Conservation (phyloP, 768 basidiomycete genomes). For the Russula ochroleuca region DNA sequence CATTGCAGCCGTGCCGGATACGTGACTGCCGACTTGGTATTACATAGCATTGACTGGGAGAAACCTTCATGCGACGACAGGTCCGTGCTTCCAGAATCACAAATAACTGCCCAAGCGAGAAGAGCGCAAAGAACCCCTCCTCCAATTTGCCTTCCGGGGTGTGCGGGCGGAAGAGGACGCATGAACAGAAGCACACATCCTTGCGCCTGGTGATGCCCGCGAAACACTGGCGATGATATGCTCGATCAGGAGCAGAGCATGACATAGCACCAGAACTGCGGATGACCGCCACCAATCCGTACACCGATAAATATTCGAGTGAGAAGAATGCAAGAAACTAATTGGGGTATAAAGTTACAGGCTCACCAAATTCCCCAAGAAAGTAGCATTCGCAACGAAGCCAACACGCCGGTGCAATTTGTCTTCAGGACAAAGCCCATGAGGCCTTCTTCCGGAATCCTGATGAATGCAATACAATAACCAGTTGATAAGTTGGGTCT, state of each 20-base stretch:
- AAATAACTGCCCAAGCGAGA: not conserved
- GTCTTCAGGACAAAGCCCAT: not conserved
- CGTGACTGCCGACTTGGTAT: not conserved
- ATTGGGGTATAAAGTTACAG: slow-evolving; percentile 1
- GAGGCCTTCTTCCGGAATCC: not conserved
- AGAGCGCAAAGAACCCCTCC: slow-evolving; percentile 12
- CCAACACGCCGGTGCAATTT: not conserved
- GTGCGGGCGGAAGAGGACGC: not conserved
- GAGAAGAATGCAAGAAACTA: not conserved
- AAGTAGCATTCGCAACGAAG: not conserved
- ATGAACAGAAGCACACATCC: not conserved
- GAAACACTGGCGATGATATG: slow-evolving; percentile 10
- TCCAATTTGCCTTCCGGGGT: not conserved
- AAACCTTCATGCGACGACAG: not conserved
- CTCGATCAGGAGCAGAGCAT: not conserved
- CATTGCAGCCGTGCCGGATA: not conserved
- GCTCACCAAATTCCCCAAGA: slow-evolving; percentile 1
- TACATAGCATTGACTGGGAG: not conserved
- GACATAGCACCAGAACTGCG: not conserved
- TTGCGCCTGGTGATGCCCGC: slow-evolving; percentile 4
- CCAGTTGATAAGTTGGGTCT: slow-evolving; percentile 10
- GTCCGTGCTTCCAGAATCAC: not conserved
- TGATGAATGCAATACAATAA: slow-evolving; percentile 2
- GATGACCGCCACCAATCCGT: not conserved
- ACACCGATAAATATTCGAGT: not conserved